A percentile compares a stretch with the other conserved stretches of the same genome.
These are phyloP conservation scores for Solidago caesia DNA, from an alignment of 129 eudicot genomes.

Conservation along the genomic window DNA sequence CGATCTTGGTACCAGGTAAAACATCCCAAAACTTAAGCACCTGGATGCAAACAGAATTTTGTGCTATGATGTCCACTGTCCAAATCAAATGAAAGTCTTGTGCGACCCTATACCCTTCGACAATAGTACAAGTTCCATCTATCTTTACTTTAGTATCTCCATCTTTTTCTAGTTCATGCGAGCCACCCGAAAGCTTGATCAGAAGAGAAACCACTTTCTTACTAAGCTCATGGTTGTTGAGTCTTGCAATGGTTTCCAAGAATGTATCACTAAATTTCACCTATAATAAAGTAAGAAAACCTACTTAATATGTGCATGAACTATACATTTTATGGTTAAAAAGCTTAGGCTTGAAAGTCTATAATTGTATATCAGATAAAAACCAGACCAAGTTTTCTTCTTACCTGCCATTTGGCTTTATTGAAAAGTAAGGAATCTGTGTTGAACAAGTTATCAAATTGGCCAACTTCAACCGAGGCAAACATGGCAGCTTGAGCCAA, in stretches of 20 bases:
- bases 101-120: slow-evolving; percentile 39
- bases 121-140: slow-evolving; percentile 29
- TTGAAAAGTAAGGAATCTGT: slow-evolving; percentile 31
- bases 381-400: too few species aligned
- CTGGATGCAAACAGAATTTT: slow-evolving; percentile 43
- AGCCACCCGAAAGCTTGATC: background rate
- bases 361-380: too few species aligned
- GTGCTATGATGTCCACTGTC: slow-evolving; percentile 44
- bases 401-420: slow-evolving; percentile 58
- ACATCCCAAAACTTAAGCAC: slow-evolving; percentile 56
- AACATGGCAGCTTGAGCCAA: slow-evolving; percentile 41
- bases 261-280: too few species aligned
- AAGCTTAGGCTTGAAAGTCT: too few species aligned
- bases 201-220: background rate
- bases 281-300: too few species aligned
- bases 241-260: too few species aligned
- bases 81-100: slow-evolving; percentile 37
- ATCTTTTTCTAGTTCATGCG: background rate
- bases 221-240: background rate
- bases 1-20: slow-evolving; percentile 35
- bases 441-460: slow-evolving; percentile 19
- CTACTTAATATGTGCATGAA: too few species aligned
- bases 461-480: slow-evolving; percentile 36
- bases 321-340: too few species aligned
- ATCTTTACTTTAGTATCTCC: slow-evolving; percentile 9